Evolutionary conservation across 495 filamentous ascomycete species (phyloP).

Genomic region (Annulohypoxylon moriforme): DNA sequence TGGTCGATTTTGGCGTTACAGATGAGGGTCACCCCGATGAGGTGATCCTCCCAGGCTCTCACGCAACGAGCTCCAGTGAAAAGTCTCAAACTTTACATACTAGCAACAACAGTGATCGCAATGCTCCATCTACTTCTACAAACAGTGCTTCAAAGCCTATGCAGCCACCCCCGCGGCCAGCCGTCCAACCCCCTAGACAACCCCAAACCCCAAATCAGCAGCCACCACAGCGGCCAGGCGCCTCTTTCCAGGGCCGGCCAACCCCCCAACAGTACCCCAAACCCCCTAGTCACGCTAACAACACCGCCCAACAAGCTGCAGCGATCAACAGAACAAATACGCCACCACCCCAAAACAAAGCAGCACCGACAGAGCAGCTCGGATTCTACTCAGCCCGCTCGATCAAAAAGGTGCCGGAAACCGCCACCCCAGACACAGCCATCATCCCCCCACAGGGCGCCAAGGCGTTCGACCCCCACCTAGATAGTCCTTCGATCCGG

Average conservation of each 20-base stretch:
- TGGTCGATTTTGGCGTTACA: constrained; percentile 74
- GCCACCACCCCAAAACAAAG: constrained; percentile 37
- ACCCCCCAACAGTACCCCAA: constrained; percentile 42
- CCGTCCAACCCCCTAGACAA: constrained; percentile 43
- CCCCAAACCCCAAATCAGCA: constrained; percentile 55
- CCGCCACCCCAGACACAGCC: constrained; percentile 41
- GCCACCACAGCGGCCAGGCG: constrained; percentile 41
- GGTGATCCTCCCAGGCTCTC: constrained; percentile 56
- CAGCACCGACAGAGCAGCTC: constrained; percentile 48
- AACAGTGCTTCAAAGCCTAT: constrained; percentile 44
- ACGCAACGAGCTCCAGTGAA: constrained; percentile 39
- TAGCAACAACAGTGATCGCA: constrained; percentile 46
- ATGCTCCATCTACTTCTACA: constrained; percentile 33
- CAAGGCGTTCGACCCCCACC: constrained; percentile 80
- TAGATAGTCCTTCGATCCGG: constrained; percentile 86
- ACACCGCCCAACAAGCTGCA: constrained; percentile 44
- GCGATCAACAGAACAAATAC: constrained; percentile 43
- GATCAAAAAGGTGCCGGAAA: constrained; percentile 58
- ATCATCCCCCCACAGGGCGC: constrained; percentile 57
- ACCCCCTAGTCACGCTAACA: constrained; percentile 51
- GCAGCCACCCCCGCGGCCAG: constrained; percentile 52
- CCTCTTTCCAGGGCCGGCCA: constrained; percentile 47
- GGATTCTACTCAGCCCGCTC: constrained; percentile 85
- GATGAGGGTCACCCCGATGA: constrained; percentile 73
- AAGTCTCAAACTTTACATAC: constrained; percentile 33